Percentiles rank a stretch among this genome's conserved stretches.
These are phyloP conservation scores for Xerocomus potaroensis DNA, from an alignment of 768 basidiomycete genomes.

Conservation along the genomic window DNA sequence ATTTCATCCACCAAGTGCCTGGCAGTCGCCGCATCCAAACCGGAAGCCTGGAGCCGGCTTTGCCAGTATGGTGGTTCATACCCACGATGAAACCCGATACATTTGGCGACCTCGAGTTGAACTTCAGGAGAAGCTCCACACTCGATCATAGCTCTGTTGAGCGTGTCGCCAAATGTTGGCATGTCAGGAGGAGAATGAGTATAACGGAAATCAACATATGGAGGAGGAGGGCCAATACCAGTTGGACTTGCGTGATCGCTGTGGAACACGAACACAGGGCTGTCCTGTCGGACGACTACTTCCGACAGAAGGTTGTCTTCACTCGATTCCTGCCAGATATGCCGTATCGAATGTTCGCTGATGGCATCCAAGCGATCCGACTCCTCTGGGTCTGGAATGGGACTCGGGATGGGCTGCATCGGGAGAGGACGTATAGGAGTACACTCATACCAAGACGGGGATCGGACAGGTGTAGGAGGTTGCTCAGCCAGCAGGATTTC, in stretches of 20 bases:
- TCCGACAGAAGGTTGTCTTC: not conserved
- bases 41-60: conserved; percentile 19
- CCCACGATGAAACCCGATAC: conserved; percentile 20
- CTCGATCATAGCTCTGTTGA: conserved; percentile 18
- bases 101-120: conserved; percentile 19
- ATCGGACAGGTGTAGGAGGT: conserved; percentile 7
- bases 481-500: not conserved
- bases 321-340: conserved; percentile 3
- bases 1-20: conserved; percentile 25
- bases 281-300: conserved; percentile 19
- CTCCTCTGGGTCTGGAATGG: conserved; percentile 11
- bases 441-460: not conserved
- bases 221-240: conserved; percentile 16
- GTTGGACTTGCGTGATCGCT: not conserved
- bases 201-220: conserved; percentile 10
- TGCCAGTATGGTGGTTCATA: conserved; percentile 30
- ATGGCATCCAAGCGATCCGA: not conserved
- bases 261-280: conserved; percentile 11
- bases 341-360: not conserved
- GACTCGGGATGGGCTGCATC: conserved; percentile 16
- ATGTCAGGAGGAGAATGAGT: conserved; percentile 7
- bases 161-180: conserved; percentile 12
- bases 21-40: conserved; percentile 13
- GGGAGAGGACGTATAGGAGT: conserved; percentile 13
- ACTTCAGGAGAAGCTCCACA: conserved; percentile 18